Conservation (phyloP, 1,139 yeast genomes). For the Komagataea norvegica region DNA sequence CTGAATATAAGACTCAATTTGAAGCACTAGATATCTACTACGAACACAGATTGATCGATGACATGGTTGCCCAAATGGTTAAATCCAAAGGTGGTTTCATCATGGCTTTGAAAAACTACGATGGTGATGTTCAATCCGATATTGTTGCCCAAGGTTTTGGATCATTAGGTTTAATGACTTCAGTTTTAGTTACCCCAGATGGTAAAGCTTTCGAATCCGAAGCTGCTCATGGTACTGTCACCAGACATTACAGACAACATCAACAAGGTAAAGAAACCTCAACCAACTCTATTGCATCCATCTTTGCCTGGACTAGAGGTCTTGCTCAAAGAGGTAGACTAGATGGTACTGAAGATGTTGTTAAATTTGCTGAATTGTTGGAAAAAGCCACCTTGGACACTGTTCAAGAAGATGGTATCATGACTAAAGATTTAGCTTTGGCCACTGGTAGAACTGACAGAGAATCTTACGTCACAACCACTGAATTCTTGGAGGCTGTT, state of each 20-base stretch:
- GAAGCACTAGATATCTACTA: slow-evolving; percentile 83
- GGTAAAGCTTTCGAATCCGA: slow-evolving; percentile 94
- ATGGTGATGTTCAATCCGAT: slow-evolving; percentile 96
- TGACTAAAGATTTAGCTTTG: slow-evolving; percentile 94
- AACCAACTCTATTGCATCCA: slow-evolving; percentile 98
- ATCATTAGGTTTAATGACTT: slow-evolving; percentile 93
- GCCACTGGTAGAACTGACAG: slow-evolving; percentile 84
- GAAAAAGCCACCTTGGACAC: slow-evolving; percentile 85
- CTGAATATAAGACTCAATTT: slow-evolving; percentile 62
- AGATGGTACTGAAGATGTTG: slow-evolving; percentile 80
- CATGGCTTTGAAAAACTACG: slow-evolving; percentile 94
- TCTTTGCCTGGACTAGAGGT: slow-evolving; percentile 96
- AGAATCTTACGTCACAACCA: slow-evolving; percentile 77
- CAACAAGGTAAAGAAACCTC: slow-evolving; percentile 96
- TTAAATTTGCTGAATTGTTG: slow-evolving; percentile 67
- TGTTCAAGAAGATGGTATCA: slow-evolving; percentile 75
- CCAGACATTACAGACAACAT: slow-evolving; percentile 92
- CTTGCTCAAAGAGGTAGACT: slow-evolving; percentile 84
- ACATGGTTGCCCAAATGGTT: slow-evolving; percentile 98
- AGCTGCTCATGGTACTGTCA: slow-evolving; percentile 97
- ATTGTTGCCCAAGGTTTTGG: slow-evolving; percentile 98
- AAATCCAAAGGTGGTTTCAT: slow-evolving; percentile 93
- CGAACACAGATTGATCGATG: slow-evolving; percentile 94
- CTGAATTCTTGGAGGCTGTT: slow-evolving; percentile 86
- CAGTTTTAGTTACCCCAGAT: slow-evolving; percentile 89